Conservation (phyloP, 1,139 yeast genomes). For the Yamadazyma pseudoaaseri region DNA sequence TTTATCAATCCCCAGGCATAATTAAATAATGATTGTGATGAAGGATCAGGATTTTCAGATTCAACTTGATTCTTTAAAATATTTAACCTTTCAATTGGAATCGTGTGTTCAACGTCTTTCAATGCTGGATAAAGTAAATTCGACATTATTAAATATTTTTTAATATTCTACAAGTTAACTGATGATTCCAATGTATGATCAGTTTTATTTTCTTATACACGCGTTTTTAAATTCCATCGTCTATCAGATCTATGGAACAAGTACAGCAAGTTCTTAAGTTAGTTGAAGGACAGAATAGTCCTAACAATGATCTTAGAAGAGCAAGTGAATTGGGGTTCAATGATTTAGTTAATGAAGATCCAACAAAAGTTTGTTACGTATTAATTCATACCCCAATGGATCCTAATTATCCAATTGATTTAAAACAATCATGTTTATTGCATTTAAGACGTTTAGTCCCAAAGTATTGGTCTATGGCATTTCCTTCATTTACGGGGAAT, state of each 20-base stretch:
- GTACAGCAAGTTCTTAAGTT: conserved; percentile 13
- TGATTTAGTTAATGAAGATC: conserved; percentile 26
- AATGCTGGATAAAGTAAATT: conserved; percentile 34
- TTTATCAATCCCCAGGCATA: conserved; percentile 96
- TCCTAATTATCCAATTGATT: conserved; percentile 21
- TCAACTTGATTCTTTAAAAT: conserved; percentile 76
- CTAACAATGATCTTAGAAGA: conserved; percentile 36
- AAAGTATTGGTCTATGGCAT: conserved; percentile 81
- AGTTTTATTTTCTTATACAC: not conserved
- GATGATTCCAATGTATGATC: too few relatives aligned
- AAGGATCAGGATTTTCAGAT: conserved; percentile 75
- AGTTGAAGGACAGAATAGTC: conserved; percentile 33
- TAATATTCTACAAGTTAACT: too few relatives aligned
- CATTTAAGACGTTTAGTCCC: conserved; percentile 72
- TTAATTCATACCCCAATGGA: conserved; percentile 27
- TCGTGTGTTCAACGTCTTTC: conserved; percentile 52
- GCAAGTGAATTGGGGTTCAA: conserved; percentile 37
- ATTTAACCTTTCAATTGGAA: conserved; percentile 71
- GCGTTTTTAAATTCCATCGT: conserved; percentile 2
- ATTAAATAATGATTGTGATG: conserved; percentile 84
- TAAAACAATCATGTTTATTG: conserved; percentile 67
- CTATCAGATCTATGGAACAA: conserved; percentile 3
- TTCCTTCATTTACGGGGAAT: conserved; percentile 71
- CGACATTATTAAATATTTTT: conserved; percentile 11
- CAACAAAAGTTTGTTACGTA: conserved; percentile 28